Percentiles rank a stretch among this genome's conserved stretches.
Conservation (phyloP, 108 stramenopile species). For the Nitzschia palea region DNA sequence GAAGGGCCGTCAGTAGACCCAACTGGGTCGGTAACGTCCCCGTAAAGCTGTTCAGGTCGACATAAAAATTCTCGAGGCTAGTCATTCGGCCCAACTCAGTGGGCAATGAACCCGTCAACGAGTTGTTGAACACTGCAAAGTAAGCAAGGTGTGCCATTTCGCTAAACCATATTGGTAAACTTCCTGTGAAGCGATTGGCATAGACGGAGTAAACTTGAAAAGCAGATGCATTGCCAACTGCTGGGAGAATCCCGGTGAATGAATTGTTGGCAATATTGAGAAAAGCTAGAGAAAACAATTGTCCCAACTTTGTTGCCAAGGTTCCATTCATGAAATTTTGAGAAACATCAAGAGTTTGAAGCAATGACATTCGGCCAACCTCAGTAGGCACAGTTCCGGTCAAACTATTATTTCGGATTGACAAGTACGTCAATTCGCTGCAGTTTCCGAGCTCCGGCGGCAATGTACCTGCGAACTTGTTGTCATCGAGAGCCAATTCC, state of each 20-base stretch:
- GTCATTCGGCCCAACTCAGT: constrained; percentile 14
- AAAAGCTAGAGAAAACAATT: constrained; percentile 11
- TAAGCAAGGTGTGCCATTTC: constrained; percentile 18
- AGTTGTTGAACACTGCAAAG: constrained; percentile 29
- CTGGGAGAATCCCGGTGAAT: constrained; percentile 11
- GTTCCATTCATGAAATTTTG: constrained; percentile 44
- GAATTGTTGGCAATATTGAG: constrained; percentile 16
- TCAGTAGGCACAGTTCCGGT: constrained; percentile 14
- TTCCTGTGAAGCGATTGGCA: constrained; percentile 32
- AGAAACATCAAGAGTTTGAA: constrained; percentile 13
- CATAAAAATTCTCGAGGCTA: constrained; percentile 22
- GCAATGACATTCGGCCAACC: neutral
- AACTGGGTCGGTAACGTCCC: no score
- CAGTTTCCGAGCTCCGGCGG: constrained; percentile 15
- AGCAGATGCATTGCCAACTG: neutral
- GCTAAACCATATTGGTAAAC: constrained; percentile 40
- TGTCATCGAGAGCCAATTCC: constrained; percentile 35
- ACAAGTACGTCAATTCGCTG: neutral
- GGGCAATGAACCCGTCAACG: constrained; percentile 29
- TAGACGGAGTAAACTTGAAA: constrained; percentile 19
- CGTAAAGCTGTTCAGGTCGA: constrained; percentile 48
- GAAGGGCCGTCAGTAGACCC: constrained; percentile 7
- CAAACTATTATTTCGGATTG: constrained; percentile 2
- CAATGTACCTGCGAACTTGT: constrained; percentile 32
- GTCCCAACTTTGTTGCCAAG: constrained; percentile 39